A percentile compares a stretch with the other conserved stretches of the same genome.
Conservation (phyloP, 164 flowering plant genomes). For the Cinnamomum chago region DNA sequence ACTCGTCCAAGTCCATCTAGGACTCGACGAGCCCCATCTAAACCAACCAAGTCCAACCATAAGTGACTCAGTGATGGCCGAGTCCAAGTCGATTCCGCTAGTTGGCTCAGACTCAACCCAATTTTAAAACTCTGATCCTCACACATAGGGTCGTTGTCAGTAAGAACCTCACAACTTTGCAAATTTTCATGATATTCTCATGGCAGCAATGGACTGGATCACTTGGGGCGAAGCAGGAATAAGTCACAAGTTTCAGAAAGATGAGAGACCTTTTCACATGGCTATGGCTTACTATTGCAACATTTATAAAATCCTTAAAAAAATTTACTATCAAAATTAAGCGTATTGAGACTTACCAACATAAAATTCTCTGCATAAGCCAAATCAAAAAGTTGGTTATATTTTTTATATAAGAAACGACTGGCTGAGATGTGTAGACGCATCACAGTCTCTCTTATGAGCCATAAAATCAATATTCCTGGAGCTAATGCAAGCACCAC, state of each 20-base stretch:
- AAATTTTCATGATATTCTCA: too few relatives aligned
- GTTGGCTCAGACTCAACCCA: too few relatives aligned
- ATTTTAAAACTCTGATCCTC: too few relatives aligned
- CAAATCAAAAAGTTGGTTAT: conserved; percentile 85
- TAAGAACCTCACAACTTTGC: too few relatives aligned
- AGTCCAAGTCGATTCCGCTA: too few relatives aligned
- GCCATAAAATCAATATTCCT: conserved; percentile 73
- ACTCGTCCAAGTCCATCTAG: too few relatives aligned
- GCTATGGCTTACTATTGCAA: neutral
- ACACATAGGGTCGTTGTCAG: too few relatives aligned
- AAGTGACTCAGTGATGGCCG: too few relatives aligned
- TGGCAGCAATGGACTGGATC: neutral
- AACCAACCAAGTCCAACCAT: too few relatives aligned
- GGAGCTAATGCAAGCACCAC: conserved; percentile 71
- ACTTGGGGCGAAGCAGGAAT: neutral
- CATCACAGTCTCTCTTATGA: conserved; percentile 74
- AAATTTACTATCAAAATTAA: too few relatives aligned
- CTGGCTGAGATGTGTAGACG: conserved; percentile 65
- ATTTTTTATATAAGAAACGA: conserved; percentile 70
- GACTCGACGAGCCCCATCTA: too few relatives aligned
- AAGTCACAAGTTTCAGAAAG: neutral
- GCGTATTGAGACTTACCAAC: conserved; percentile 42
- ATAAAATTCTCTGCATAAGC: conserved; percentile 91
- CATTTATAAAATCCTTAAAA: neutral
- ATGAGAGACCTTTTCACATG: neutral